These are phyloP conservation scores for Mycena maculata DNA, from an alignment of 768 basidiomycete genomes.

Conservation along the genomic window DNA sequence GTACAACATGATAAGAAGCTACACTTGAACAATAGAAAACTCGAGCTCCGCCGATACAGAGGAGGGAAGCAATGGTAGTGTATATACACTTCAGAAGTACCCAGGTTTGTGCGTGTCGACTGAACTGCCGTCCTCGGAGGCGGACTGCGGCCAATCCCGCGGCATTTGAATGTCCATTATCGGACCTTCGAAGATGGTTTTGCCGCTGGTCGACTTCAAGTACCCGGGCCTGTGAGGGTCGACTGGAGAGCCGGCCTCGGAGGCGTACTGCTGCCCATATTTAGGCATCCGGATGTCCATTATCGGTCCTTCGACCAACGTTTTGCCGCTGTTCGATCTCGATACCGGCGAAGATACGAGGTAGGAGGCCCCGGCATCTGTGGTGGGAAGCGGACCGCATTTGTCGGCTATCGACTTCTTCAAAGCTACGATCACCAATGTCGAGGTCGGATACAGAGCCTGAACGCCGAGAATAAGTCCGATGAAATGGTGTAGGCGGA, in stretches of 20 bases:
- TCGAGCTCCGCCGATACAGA: neutral
- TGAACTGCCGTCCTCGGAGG: neutral
- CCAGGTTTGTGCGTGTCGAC: neutral
- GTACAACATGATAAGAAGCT: neutral
- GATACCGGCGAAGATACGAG: neutral
- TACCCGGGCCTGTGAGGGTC: neutral
- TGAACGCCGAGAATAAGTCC: neutral
- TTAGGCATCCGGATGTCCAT: neutral
- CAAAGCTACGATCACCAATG: slow-evolving; percentile 20
- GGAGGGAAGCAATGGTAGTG: neutral
- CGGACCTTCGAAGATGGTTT: neutral
- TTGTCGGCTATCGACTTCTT: slow-evolving; percentile 26
- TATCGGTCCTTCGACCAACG: neutral
- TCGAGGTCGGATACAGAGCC: slow-evolving; percentile 24
- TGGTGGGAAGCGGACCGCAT: slow-evolving; percentile 7
- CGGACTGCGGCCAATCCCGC: neutral
- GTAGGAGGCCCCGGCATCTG: neutral
- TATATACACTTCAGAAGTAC: neutral
- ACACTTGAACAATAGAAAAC: neutral
- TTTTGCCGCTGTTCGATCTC: neutral
- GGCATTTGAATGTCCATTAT: neutral
- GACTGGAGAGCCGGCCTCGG: neutral
- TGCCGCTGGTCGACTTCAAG: neutral
- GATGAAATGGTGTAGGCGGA: neutral
- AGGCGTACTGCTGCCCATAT: neutral